Conservation (phyloP, 2,329 filamentous ascomycete genomes). For the Epichloe typhina region DNA sequence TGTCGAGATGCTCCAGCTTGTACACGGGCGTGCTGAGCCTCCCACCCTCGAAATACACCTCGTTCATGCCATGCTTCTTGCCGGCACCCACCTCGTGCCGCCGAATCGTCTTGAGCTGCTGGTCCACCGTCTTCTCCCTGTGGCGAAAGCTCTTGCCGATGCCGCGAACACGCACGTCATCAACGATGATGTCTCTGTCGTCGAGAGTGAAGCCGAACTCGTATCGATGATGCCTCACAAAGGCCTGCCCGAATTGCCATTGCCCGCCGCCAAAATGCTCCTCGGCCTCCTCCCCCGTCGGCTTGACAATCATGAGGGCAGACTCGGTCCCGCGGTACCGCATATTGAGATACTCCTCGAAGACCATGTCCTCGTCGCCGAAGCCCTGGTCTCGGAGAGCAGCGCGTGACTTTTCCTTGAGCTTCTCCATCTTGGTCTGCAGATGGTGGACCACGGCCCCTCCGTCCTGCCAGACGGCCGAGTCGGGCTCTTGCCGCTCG, state of each 20-base stretch:
- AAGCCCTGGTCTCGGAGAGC: conserved; percentile 71
- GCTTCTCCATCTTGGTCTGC: conserved; percentile 59
- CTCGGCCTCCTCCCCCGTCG: conserved; percentile 46
- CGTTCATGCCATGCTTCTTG: conserved; percentile 51
- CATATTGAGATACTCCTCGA: conserved; percentile 92
- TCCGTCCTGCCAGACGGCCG: conserved; percentile 46
- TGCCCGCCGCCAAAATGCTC: conserved; percentile 49
- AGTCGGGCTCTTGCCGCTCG: conserved; percentile 69
- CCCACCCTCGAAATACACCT: conserved; percentile 78
- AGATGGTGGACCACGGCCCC: conserved; percentile 48
- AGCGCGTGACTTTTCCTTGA: conserved; percentile 61
- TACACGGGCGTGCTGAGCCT: conserved; percentile 69
- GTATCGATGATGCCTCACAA: conserved; percentile 76
- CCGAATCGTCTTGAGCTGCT: conserved; percentile 61
- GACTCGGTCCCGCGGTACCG: conserved; percentile 84
- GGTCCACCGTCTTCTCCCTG: conserved; percentile 68
- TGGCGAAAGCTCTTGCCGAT: conserved; percentile 81
- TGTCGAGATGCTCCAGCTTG: conserved; percentile 59
- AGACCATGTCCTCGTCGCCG: conserved; percentile 56
- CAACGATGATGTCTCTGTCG: conserved; percentile 77
- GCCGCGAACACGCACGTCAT: conserved; percentile 76
- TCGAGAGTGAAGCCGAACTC: conserved; percentile 85
- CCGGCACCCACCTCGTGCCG: conserved; percentile 40
- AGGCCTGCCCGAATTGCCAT: conserved; percentile 76
- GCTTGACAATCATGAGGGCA: conserved; percentile 77